phyloP scores from a whole-genome alignment of 169 alveolate species.

The Plasmodium yoelii region DNA sequence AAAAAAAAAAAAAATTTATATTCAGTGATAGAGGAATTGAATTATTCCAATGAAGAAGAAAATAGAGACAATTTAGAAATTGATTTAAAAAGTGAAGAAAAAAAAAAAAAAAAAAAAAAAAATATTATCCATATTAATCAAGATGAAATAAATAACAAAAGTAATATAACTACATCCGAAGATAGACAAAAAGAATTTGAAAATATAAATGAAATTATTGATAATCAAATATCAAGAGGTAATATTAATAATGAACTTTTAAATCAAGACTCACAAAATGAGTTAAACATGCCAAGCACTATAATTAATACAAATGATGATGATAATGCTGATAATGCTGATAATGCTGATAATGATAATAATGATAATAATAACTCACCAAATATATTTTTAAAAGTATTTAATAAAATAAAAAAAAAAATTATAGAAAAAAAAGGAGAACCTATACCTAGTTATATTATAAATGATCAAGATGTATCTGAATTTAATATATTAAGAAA shows the following conservation, averaged over 20 bases:
- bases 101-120: conserved; percentile 2
- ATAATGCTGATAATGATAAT: too few species aligned
- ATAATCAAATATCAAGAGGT: too few species aligned
- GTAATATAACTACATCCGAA: too few species aligned
- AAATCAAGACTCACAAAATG: too few species aligned
- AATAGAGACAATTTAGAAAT: background rate
- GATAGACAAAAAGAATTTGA: too few species aligned
- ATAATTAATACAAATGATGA: background rate
- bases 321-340: too few species aligned
- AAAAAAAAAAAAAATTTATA: conserved; percentile 24
- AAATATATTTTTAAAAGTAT: conserved; percentile 23
- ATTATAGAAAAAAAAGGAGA: conserved; percentile 43
- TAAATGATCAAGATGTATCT: conserved; percentile 17
- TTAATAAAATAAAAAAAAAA: conserved; percentile 23
- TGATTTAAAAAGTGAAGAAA: background rate
- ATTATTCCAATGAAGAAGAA: conserved; percentile 7
- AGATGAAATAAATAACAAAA: background rate
- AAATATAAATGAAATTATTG: background rate
- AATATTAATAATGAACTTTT: too few species aligned
- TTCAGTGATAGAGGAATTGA: conserved; percentile 12
- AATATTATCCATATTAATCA: background rate
- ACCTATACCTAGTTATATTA: conserved; percentile 46
- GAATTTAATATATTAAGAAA: conserved; percentile 21
- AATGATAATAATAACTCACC: background rate
- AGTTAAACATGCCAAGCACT: too few species aligned